Conservation (phyloP, 2,329 filamentous ascomycete species). For the Fusarium sp. region DNA sequence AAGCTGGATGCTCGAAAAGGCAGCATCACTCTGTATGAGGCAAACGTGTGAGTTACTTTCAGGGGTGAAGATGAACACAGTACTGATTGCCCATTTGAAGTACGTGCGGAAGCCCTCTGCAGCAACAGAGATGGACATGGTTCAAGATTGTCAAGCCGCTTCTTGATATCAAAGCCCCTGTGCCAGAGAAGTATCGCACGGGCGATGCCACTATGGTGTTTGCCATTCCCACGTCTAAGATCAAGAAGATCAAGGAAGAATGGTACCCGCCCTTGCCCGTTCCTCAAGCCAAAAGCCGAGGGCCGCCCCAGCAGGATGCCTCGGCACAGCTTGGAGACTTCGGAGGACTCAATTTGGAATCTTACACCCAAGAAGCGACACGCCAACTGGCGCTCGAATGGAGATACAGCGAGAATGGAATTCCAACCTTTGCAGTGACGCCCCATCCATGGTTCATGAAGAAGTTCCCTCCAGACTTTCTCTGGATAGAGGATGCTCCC, state of each 20-base stretch:
- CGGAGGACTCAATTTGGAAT: slow-evolving; percentile 12
- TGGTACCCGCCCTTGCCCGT: slow-evolving; percentile 31
- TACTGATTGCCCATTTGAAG: slow-evolving; percentile 1
- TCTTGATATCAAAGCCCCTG: not conserved
- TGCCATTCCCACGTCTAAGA: slow-evolving; percentile 29
- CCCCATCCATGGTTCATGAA: slow-evolving; percentile 12
- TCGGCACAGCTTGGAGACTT: slow-evolving; percentile 22
- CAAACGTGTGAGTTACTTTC: slow-evolving; percentile 26
- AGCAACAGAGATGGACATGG: slow-evolving; percentile 36
- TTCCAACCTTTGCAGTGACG: slow-evolving; percentile 37
- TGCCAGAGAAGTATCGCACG: slow-evolving; percentile 7
- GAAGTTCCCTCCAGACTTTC: slow-evolving; percentile 26
- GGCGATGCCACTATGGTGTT: slow-evolving; percentile 30
- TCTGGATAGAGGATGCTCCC: slow-evolving; percentile 25
- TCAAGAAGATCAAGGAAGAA: slow-evolving; percentile 35
- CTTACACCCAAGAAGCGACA: not conserved
- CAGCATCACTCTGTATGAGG: slow-evolving; percentile 36
- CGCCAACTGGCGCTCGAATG: slow-evolving; percentile 25
- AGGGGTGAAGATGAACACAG: not conserved
- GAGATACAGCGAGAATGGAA: slow-evolving; percentile 37
- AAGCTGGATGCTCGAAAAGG: slow-evolving; percentile 16
- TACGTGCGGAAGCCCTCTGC: not conserved
- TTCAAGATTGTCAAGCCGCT: slow-evolving; percentile 41
- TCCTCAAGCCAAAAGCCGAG: not conserved
- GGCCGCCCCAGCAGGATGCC: not conserved